Evolutionary conservation across 148 eudicot genomes (phyloP), one percentile per base, ranked within the genome.

Genomic region (Selenicereus undatus): DNA sequence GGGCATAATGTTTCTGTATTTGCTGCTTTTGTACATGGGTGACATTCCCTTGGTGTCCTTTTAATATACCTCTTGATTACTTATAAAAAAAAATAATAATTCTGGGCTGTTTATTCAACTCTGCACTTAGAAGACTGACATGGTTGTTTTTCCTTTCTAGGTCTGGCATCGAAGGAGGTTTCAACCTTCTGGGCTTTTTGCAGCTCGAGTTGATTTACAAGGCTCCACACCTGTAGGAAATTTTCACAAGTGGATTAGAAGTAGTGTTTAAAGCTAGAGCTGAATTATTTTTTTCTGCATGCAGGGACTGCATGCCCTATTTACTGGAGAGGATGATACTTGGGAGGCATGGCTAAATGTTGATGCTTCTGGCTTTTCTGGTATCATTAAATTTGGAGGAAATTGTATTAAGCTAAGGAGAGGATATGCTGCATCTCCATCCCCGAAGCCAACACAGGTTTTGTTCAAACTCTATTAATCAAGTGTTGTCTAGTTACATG

Each of bases 151-250:
- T 66, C 48, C 76, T 73, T 78, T 85, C 39, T 83, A 96, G 99
- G 97, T 96, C 87, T 96, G 99, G 99, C 97, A 85, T 87, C 88
- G 99, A 82, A 89, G 99, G 82, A 90, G 97, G 81, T 96, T 96
- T 87, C 99, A 96, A 81, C 87, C 88, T 54, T 96, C 99, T 56
- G 99, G 99, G 81, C 94, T 93, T 71, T 96, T 89, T 92, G 99
- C 99, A 75, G 99, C 99, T 81, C 92, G 99, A 81, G 91, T 96
- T 85, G 93, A 93, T 86, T 65, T 96, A 79, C 99, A 96, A 87
- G 98, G 99, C 85, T 89, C 91, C 62, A 91, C 92, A 69, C 89
- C 87, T 68, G 99, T 96, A 93, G 73, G 88, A 29, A 78, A 66
- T 73, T 79, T 22, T 83, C 66, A 65, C 56, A 7, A 69, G 76